These are phyloP conservation scores for Excoecaria agallocha DNA, from an alignment of 345 rosid species.

Conservation along the genomic window DNA sequence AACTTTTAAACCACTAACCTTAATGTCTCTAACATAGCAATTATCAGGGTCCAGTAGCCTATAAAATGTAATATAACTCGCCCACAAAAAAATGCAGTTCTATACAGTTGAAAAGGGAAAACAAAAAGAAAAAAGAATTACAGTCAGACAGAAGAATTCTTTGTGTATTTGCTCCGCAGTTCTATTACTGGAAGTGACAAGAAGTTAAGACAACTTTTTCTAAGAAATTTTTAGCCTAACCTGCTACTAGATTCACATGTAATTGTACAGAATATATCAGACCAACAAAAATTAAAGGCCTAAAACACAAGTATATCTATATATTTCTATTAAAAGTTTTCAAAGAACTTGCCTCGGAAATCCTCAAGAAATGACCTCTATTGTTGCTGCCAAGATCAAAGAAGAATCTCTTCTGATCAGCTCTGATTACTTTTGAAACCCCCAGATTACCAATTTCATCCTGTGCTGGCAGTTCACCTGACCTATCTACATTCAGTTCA, in stretches of 20 bases:
- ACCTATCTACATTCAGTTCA: slow-evolving; percentile 65
- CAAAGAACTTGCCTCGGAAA: slow-evolving; percentile 67
- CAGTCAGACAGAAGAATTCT: too few relatives aligned
- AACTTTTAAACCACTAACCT: too few relatives aligned
- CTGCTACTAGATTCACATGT: not conserved
- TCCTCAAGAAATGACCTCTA: slow-evolving; percentile 92
- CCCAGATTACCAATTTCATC: slow-evolving; percentile 65
- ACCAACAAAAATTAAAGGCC: not conserved
- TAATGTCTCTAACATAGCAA: too few relatives aligned
- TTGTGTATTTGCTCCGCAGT: too few relatives aligned
- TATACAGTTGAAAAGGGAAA: too few relatives aligned
- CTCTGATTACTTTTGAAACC: slow-evolving; percentile 83
- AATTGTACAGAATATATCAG: not conserved
- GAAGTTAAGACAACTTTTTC: too few relatives aligned
- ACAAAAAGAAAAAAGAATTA: too few relatives aligned
- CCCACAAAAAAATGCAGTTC: too few relatives aligned
- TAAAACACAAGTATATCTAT: not conserved
- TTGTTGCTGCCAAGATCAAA: slow-evolving; percentile 94
- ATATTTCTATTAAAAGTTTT: not conserved
- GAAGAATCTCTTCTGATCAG: slow-evolving; percentile 90
- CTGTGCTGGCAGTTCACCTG: slow-evolving; percentile 62
- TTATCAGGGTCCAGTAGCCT: too few relatives aligned
- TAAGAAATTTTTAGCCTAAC: not conserved
- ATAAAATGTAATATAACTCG: too few relatives aligned
- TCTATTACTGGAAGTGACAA: too few relatives aligned